Base-by-base conservation (phyloP, 495 filamentous ascomycete species). In the Lentithecium fluviatile region DNA sequence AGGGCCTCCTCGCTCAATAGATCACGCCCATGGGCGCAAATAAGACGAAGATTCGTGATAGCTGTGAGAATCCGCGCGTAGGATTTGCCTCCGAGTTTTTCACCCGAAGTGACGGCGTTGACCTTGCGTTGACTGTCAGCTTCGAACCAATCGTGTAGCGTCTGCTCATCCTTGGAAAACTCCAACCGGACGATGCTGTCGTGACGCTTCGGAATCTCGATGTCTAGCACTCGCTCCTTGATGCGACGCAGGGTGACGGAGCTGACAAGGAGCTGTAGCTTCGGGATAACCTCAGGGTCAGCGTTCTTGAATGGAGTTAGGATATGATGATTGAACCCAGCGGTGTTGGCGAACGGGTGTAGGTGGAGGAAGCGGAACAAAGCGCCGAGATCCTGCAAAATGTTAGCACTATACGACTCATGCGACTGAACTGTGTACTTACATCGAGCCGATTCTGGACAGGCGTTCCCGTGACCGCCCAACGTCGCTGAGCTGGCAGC, bases 401-500 rank as follows among this genome's bases (percentile, higher is more conserved):
- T n/a, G 40, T 43, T 43, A 43, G 40, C 40, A 43, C 19, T 43
- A 13, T 43, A n/a, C 15, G 13, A 6, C 4, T 15, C 40, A 15
- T 43, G 6, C 5, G 40, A 6, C 13, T n/a, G 6, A 3, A 43
- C 40, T 43, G 29, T 5, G 4, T 43, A 43, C 15, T n/a, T 43
- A 43, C 40, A 52, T 96, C 91, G 6, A 98, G 80, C 21, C 90
- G 86, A 70, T 98, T 97, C 70, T 95, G 89, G 15, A 94, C 87
- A 0, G 91, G 89, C 0, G 90, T 95, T 45, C 93, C 92, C 2
- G 94, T 97, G 8, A 98, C 91, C 1, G 94, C 92, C 94, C 94
- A 98, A 17, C 91, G 85, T 23, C 94, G 84, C 66, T 88, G 81
- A 5, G 90, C 88, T 50, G 87, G 80, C 11, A 98, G 78, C n/a